A percentile compares a stretch with the other conserved stretches of the same genome.
These are phyloP conservation scores for Berberis vulgaris DNA, from an alignment of 164 flowering plant genomes.

Conservation along the genomic window DNA sequence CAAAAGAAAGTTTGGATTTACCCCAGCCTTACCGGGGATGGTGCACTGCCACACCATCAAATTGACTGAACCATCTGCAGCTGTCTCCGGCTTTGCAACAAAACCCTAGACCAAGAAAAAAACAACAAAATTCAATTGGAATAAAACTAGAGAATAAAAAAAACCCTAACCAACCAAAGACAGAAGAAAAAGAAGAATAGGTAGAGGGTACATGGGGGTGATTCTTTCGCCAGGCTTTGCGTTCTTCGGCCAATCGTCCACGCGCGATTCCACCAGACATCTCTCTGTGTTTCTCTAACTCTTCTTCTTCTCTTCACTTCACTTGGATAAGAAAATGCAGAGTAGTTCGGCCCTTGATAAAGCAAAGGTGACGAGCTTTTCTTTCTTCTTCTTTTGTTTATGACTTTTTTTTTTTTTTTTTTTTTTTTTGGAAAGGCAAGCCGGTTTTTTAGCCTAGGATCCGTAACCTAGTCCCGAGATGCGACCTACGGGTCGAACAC, in stretches of 20 bases:
- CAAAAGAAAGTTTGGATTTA: constrained; percentile 17
- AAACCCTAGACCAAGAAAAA: constrained; percentile 45
- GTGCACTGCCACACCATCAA: constrained; percentile 81
- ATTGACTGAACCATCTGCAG: constrained; percentile 67
- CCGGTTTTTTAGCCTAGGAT: no score
- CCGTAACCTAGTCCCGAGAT: no score
- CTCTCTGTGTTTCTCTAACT: not conserved
- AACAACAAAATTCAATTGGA: not conserved
- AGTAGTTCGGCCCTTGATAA: not conserved
- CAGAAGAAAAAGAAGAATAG: not conserved
- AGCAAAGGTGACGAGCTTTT: not conserved
- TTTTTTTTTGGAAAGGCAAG: no score
- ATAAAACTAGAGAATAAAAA: not conserved
- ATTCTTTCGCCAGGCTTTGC: constrained; percentile 80
- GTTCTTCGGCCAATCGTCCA: constrained; percentile 71
- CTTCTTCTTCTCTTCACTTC: not conserved
- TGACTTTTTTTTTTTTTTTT: no score
- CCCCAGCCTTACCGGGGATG: constrained; percentile 79
- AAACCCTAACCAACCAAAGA: not conserved
- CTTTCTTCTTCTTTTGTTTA: no score
- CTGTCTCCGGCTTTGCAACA: constrained; percentile 75
- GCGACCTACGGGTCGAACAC: no score
- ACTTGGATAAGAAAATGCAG: not conserved
- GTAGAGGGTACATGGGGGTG: constrained; percentile 56
- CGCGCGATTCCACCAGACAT: constrained; percentile 87